Conservation (phyloP, 2,329 filamentous ascomycete genomes). For the Phialophora chinensis region DNA sequence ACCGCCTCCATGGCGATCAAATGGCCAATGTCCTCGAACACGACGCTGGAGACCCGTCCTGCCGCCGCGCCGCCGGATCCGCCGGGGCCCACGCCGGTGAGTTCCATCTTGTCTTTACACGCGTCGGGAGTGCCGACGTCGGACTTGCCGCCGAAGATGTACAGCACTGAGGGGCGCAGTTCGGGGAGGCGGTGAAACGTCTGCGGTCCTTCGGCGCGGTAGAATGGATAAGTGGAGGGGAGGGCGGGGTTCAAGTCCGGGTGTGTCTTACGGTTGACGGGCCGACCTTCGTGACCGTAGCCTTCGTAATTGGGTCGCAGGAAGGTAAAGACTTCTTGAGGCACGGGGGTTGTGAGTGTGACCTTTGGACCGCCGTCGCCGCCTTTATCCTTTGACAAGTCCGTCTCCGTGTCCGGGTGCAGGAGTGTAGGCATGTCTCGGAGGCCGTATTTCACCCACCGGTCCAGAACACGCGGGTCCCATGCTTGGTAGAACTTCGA, state of each 20-base stretch:
- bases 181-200: conserved; percentile 50
- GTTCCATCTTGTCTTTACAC: conserved; percentile 51
- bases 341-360: conserved; percentile 77
- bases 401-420: conserved; percentile 43
- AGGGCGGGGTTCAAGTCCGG: conserved; percentile 52
- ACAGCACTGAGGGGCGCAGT: conserved; percentile 55
- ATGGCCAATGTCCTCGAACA: conserved; percentile 40
- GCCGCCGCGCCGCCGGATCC: conserved; percentile 62
- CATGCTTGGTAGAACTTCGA: conserved; percentile 80
- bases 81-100: conserved; percentile 48
- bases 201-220: conserved; percentile 49
- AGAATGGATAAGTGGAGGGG: conserved; percentile 49
- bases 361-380: conserved; percentile 61
- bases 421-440: conserved; percentile 71
- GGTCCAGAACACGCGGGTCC: conserved; percentile 79
- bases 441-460: conserved; percentile 76
- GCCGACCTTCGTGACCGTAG: conserved; percentile 56
- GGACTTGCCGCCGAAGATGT: conserved; percentile 53
- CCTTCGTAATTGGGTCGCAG: conserved; percentile 64
- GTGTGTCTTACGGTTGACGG: conserved; percentile 51
- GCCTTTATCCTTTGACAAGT: conserved; percentile 59
- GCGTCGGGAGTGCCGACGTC: conserved; percentile 48
- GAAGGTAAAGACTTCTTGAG: conserved; percentile 75
- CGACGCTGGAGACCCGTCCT: conserved; percentile 39
- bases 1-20: conserved; percentile 42